phyloP scores from a whole-genome alignment of 2,329 filamentous ascomycete genomes.

The Ramichloridium luteum region DNA sequence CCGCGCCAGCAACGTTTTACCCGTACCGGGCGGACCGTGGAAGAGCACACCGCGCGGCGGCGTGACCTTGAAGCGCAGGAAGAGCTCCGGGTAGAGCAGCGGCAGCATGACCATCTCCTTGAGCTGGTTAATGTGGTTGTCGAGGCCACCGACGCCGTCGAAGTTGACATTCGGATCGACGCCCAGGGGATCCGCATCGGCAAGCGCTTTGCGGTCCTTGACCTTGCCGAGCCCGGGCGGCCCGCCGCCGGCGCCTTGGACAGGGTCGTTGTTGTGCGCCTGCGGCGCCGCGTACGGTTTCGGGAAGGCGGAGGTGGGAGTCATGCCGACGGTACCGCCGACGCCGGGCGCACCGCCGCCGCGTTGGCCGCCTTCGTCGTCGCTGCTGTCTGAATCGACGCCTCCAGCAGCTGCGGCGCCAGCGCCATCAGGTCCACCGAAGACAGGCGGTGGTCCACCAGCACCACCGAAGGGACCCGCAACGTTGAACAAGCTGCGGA shows the following conservation, averaged over 20 bases:
- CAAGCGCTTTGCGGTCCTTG: constrained; percentile 81
- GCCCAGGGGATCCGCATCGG: constrained; percentile 86
- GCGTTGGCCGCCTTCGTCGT: constrained; percentile 60
- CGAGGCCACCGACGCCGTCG: constrained; percentile 81
- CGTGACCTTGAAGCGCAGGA: constrained; percentile 80
- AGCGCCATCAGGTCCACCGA: constrained; percentile 62
- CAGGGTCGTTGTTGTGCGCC: constrained; percentile 44
- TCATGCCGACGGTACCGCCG: constrained; percentile 53
- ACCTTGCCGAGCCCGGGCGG: constrained; percentile 77
- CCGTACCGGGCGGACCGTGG: constrained; percentile 91
- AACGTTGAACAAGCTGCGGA: constrained; percentile 75
- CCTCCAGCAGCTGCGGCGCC: constrained; percentile 53
- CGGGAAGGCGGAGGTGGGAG: constrained; percentile 41
- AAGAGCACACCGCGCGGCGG: constrained; percentile 91
- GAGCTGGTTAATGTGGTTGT: constrained; percentile 88
- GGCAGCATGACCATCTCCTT: constrained; percentile 98
- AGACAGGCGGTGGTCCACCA: constrained; percentile 56
- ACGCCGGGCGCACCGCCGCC: constrained; percentile 40
- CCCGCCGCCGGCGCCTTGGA: constrained; percentile 45
- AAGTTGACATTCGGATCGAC: constrained; percentile 90
- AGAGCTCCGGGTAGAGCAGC: constrained; percentile 87
- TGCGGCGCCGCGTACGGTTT: constrained; percentile 41
- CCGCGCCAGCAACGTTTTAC: constrained; percentile 91
- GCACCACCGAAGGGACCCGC: constrained; percentile 88
- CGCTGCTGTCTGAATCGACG: constrained; percentile 89